Evolutionary conservation across 352 stramenopile species (phyloP).

Genomic region (Globisporangium paddicum): DNA sequence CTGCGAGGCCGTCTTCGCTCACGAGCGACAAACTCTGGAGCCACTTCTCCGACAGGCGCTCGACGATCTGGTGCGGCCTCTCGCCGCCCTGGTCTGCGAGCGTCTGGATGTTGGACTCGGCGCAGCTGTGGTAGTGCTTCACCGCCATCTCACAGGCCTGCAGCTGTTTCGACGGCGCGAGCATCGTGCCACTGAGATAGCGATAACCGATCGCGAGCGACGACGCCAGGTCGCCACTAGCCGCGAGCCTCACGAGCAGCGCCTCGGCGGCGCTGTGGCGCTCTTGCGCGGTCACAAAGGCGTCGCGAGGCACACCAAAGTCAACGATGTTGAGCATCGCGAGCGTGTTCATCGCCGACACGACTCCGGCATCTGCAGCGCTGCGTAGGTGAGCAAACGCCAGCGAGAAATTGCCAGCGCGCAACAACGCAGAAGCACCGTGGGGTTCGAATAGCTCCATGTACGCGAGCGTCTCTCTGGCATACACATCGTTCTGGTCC

Average conservation of each 20-base stretch:
- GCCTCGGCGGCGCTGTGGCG: conserved; percentile 29
- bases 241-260: conserved; percentile 26
- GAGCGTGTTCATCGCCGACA: conserved; percentile 33
- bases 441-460: conserved; percentile 53
- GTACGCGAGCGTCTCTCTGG: conserved; percentile 54
- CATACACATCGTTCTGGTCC: conserved; percentile 34
- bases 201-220: conserved; percentile 55
- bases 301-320: conserved; percentile 24
- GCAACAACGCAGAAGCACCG: background rate
- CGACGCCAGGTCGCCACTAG: conserved; percentile 41
- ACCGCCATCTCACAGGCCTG: conserved; percentile 35
- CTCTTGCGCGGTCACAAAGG: conserved; percentile 16
- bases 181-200: conserved; percentile 33
- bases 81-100: conserved; percentile 51
- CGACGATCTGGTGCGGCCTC: conserved; percentile 25
- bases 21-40: conserved; percentile 16
- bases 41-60: conserved; percentile 48
- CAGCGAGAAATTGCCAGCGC: conserved; percentile 26
- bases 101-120: conserved; percentile 48
- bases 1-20: conserved; percentile 26
- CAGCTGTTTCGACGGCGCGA: conserved; percentile 4
- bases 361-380: conserved; percentile 38
- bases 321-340: conserved; percentile 60
- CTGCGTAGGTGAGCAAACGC: conserved; percentile 39
- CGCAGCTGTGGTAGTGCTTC: conserved; percentile 44